Base-by-base conservation (phyloP, 176 grass and related monocot genomes). In the Raddia distichophylla region DNA sequence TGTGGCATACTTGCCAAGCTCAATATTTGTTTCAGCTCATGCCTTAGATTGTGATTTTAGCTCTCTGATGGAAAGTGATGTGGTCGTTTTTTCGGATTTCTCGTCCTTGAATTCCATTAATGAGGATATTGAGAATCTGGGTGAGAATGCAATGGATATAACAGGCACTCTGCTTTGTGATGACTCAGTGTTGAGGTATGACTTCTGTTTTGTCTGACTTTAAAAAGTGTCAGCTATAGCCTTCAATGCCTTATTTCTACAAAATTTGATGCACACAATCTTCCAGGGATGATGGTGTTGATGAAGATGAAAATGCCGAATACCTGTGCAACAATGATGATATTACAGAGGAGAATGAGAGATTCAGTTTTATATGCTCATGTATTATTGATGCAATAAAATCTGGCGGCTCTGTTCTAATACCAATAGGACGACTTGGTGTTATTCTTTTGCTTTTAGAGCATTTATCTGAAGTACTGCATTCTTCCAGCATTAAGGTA, bases 31-130 rank as follows among this genome's bases (percentile, higher is more conserved):
- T 65, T 89, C 88, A 52, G 84, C 82, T 87, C 88, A 92, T 91
- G 92, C 90, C 76, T 77, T 93, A 70, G 92, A 80, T 80, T 90
- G 91, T 63, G 88, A 94, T 74, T 93, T 91, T 77, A 69, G 10
- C 66, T 86, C 86, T 16, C 35, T 98, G 75, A 76, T 60, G 65
- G 90, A 89, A 76, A 92, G 90, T 60, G 90, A 98, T 91, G 35
- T 93, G 58, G 60, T 98, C 62, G 65, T 98, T 63, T 98, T 94
- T 91, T 94, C 92, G 57, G 95, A 94, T 89, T 72, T 93, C 69
- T 94, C 95, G 69, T 94, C 83, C 58, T 75, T 94, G 69, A 73
- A 56, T 78, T 53, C 11, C 81, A 92, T 89, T 57, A 66, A 87
- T 84, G 79, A 80, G 61, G 84, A 90, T 78, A 69, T 59, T 60